A percentile compares a stretch with the other conserved stretches of the same genome.
Conservation (phyloP, 352 stramenopile species). For the Phytophthora pini region DNA sequence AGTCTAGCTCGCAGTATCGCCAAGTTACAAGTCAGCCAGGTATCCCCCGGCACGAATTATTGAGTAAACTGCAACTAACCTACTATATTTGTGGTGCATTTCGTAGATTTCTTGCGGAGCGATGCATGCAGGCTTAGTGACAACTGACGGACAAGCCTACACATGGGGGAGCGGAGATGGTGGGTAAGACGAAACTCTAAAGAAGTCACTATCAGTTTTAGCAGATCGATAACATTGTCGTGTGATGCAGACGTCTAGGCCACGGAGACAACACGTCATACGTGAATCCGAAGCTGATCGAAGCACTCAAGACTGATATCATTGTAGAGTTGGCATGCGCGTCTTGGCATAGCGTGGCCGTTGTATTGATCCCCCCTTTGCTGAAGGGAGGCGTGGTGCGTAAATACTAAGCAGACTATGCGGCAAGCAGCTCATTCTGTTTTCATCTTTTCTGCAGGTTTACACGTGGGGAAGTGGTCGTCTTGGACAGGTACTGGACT, state of each 20-base stretch:
- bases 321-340: constrained; percentile 83
- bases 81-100: not conserved
- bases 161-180: constrained; percentile 88
- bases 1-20: constrained; percentile 58
- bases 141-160: constrained; percentile 69
- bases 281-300: constrained; percentile 77
- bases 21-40: constrained; percentile 70
- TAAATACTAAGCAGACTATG: not conserved
- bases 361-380: constrained; percentile 89
- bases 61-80: not conserved
- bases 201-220: not conserved
- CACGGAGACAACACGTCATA: constrained; percentile 78
- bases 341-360: constrained; percentile 89
- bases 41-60: constrained; percentile 14
- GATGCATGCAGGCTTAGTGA: constrained; percentile 82
- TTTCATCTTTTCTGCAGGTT: constrained; percentile 33
- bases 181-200: constrained; percentile 51
- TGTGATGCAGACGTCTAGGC: constrained; percentile 55
- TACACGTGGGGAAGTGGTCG: constrained; percentile 95
- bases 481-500: constrained; percentile 79
- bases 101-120: constrained; percentile 78
- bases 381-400: constrained; percentile 78
- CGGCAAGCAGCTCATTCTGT: not conserved
- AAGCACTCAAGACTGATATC: constrained; percentile 73
- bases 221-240: not conserved